Evolutionary conservation across 495 filamentous ascomycete genomes (phyloP).

Genomic region (Penicillium cinerascens): DNA sequence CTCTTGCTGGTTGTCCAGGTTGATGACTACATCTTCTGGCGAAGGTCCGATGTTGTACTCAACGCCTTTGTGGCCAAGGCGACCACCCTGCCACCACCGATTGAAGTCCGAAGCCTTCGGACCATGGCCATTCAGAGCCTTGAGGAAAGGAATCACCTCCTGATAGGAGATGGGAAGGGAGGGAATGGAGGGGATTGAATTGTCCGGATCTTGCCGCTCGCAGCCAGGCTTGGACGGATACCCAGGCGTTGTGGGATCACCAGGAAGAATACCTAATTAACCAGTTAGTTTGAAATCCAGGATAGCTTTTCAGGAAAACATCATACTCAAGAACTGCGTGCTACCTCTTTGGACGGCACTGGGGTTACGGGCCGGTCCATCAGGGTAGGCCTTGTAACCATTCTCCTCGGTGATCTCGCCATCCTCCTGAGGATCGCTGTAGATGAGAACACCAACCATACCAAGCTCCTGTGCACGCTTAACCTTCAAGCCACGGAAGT

Average conservation of each 20-base stretch:
- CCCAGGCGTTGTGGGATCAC: constrained; percentile 83
- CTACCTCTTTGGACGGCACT: constrained; percentile 93
- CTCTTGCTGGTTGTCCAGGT: constrained; percentile 83
- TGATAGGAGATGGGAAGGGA: constrained; percentile 88
- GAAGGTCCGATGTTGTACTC: constrained; percentile 91
- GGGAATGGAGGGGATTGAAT: constrained; percentile 75
- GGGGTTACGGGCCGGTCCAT: constrained; percentile 82
- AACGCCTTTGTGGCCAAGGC: constrained; percentile 77
- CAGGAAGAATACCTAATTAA: constrained; percentile 54
- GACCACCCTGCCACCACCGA: constrained; percentile 66
- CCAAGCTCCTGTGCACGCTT: constrained; percentile 90
- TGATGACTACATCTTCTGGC: constrained; percentile 68
- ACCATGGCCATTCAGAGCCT: constrained; percentile 84
- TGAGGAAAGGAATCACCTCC: constrained; percentile 81
- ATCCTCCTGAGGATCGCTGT: constrained; percentile 88
- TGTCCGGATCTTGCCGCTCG: constrained; percentile 67
- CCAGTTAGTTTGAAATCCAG: background rate
- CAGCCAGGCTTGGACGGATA: constrained; percentile 90
- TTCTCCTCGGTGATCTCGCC: constrained; percentile 75
- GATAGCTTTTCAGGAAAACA: background rate
- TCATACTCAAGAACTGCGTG: constrained; percentile 71
- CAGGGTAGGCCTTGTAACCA: constrained; percentile 75
- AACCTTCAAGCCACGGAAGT: constrained; percentile 89
- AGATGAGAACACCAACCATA: constrained; percentile 83
- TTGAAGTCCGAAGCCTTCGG: constrained; percentile 75